phyloP scores from a whole-genome alignment of 805 yeast genomes.

The Monosporozyma siamensis region DNA sequence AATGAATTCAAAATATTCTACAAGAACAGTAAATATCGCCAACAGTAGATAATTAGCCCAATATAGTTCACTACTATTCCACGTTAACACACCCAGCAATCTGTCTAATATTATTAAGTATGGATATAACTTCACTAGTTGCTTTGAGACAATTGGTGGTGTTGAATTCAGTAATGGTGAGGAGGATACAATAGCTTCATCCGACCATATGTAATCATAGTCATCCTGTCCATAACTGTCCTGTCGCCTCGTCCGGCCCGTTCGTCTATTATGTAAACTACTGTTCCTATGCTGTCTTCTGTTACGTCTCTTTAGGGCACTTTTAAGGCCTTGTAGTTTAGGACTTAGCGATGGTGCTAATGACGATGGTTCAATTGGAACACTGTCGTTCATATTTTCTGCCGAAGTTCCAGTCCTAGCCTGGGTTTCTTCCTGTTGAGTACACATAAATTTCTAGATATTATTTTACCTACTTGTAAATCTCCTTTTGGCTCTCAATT shows the following conservation, averaged over 20 bases:
- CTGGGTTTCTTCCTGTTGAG: neutral
- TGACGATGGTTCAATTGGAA: neutral
- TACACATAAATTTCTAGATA: neutral
- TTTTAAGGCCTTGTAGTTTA: neutral
- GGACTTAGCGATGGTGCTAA: neutral
- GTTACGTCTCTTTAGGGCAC: slow-evolving; percentile 1
- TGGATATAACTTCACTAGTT: slow-evolving; percentile 75
- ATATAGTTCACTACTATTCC: slow-evolving; percentile 73
- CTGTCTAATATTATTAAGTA: slow-evolving; percentile 67
- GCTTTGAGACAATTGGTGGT: slow-evolving; percentile 83
- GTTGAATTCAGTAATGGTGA: slow-evolving; percentile 82
- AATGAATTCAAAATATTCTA: slow-evolving; percentile 70
- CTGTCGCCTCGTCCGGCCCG: neutral
- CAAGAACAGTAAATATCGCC: slow-evolving; percentile 41
- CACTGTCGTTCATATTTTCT: neutral
- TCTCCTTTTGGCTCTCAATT: too few species aligned
- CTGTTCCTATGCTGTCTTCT: neutral
- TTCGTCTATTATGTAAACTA: neutral
- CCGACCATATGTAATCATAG: slow-evolving; percentile 12
- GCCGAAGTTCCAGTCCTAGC: neutral
- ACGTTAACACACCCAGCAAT: slow-evolving; percentile 63
- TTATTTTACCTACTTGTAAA: too few species aligned
- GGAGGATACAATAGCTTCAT: slow-evolving; percentile 26
- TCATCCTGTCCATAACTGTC: neutral
- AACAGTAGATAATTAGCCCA: slow-evolving; percentile 30